Evolutionary conservation across 2,329 filamentous ascomycete species (phyloP), one percentile per base, ranked within the genome.

Genomic region (Coleophoma cylindrospora): DNA sequence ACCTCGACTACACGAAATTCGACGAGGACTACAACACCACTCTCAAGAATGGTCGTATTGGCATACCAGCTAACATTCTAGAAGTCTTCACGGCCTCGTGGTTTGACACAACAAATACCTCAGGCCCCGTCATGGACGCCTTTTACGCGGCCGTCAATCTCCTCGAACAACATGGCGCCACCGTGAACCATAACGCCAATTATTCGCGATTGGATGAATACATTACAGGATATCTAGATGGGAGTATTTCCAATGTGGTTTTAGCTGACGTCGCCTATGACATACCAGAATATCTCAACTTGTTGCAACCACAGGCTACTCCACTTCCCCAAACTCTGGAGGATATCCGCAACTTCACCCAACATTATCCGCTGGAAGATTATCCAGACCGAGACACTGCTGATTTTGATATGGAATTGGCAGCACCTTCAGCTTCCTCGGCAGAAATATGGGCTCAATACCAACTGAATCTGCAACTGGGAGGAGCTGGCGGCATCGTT

Each of bases 31-130:
- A 79, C 17, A 64, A 72, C 17, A 71, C 72, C 12, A 73, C 74
- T 0, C 69, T 87, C 0, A 54, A 66, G 10, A 81, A 80, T 8
- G 79, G 79, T 47, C 74, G 83, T 2, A 81, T 89, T 22, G 86
- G 85, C 4, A 73, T 89, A 3, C 80, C 84, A 0, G 71, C 77
- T 15, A 84, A 86, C 55, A 70, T 78, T 2, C 69, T 87, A 33
- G n/a, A n/a, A n/a, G 68, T 70, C 3, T 56, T 66, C 3, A 64
- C 58, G 17, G 55, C 62, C n/a, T n/a, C n/a, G n/a, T n/a, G n/a
- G n/a, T n/a, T n/a, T n/a, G n/a, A n/a, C n/a, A n/a, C n/a, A n/a
- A n/a, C n/a, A n/a, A n/a, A n/a, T 34, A 60, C 63, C 2, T 68
- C 69, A 13, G 61, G 65, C 3, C 66, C 73, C 3, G 63, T 76